These are phyloP conservation scores for Pseudogymnoascus sp. DNA, from an alignment of 2,329 filamentous ascomycete species.

Conservation along the genomic window DNA sequence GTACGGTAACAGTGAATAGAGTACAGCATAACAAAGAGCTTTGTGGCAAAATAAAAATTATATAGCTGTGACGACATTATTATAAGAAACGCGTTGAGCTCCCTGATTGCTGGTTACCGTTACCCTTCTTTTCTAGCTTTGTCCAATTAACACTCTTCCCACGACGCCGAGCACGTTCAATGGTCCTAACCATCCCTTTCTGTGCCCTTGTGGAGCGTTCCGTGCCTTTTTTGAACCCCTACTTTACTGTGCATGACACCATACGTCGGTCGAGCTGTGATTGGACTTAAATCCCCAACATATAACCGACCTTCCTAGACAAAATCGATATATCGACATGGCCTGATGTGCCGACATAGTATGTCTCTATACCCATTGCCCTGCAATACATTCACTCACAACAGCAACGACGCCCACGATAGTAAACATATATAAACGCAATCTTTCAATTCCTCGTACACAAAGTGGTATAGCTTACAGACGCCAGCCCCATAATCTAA, in stretches of 20 bases:
- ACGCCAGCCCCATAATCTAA: conserved; percentile 7
- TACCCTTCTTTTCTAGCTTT: background rate
- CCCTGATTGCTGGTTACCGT: background rate
- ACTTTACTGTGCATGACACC: conserved; percentile 2
- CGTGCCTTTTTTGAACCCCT: conserved; percentile 6
- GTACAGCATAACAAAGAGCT: background rate
- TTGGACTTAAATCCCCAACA: background rate
- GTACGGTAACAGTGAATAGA: too few relatives aligned
- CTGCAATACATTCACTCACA: background rate
- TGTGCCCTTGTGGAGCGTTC: background rate
- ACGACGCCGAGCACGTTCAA: background rate
- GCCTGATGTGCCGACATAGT: background rate
- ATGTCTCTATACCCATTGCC: background rate
- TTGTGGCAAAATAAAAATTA: background rate
- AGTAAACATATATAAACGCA: conserved; percentile 1
- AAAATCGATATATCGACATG: background rate
- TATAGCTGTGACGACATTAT: conserved; percentile 1
- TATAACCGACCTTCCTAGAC: background rate
- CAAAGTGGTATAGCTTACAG: conserved; percentile 9
- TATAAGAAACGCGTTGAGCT: background rate
- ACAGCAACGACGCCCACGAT: background rate
- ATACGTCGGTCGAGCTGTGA: background rate
- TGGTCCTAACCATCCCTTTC: background rate
- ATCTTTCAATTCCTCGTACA: conserved; percentile 8
- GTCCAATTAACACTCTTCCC: background rate